phyloP scores from a whole-genome alignment of 2,329 filamentous ascomycete species.

The Chlorencoelia australis region DNA sequence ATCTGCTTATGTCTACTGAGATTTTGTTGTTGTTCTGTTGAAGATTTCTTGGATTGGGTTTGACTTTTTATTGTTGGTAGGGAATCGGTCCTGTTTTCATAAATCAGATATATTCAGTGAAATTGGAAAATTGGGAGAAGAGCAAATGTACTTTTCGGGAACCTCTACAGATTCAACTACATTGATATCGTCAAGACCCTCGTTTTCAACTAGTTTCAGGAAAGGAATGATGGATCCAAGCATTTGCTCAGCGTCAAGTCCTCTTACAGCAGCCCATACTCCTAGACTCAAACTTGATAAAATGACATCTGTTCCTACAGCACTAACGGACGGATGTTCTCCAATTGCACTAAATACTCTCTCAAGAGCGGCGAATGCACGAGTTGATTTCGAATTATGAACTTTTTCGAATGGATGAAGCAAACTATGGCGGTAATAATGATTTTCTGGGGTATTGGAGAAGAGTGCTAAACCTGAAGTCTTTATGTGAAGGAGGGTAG shows the following conservation, averaged over 20 bases:
- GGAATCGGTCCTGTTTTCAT: neutral
- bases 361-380: constrained; percentile 34
- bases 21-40: neutral
- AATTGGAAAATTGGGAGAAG: too few relatives aligned
- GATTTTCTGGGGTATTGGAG: constrained; percentile 37
- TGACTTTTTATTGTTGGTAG: too few relatives aligned
- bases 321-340: constrained; percentile 48
- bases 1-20: constrained; percentile 4
- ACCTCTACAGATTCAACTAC: constrained; percentile 3
- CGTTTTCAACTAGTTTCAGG: constrained; percentile 8
- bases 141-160: constrained; percentile 6
- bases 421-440: constrained; percentile 39
- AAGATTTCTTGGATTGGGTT: constrained; percentile 4
- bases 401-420: constrained; percentile 37
- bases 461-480: constrained; percentile 34
- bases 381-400: constrained; percentile 35
- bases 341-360: constrained; percentile 40
- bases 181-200: too few relatives aligned
- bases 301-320: constrained; percentile 48
- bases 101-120: too few relatives aligned
- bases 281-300: constrained; percentile 43
- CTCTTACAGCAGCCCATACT: constrained; percentile 45
- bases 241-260: constrained; percentile 40
- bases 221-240: constrained; percentile 31
- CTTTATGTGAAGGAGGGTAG: constrained; percentile 36